Conservation (phyloP, 495 filamentous ascomycete genomes). For the Daldinia caldariorum region DNA sequence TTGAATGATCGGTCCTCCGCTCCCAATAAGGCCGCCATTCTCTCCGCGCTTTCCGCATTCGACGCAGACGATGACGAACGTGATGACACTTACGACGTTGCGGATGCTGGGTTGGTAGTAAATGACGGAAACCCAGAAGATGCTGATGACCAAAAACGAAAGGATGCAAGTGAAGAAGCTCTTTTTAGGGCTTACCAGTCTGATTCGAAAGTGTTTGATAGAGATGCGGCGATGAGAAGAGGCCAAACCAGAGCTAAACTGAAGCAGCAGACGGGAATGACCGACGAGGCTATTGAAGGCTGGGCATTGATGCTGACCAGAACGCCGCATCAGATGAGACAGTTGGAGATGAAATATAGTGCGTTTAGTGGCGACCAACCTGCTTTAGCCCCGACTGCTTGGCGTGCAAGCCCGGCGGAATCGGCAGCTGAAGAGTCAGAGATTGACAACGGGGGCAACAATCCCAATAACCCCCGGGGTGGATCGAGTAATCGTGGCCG, state of each 20-base stretch:
- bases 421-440: conserved; percentile 59
- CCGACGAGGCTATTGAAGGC: conserved; percentile 93
- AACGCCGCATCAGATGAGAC: conserved; percentile 70
- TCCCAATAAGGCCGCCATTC: conserved; percentile 84
- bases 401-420: conserved; percentile 57
- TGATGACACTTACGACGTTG: conserved; percentile 95
- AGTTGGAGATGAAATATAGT: conserved; percentile 73
- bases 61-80: conserved; percentile 96
- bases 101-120: conserved; percentile 88
- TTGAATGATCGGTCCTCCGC: conserved; percentile 62
- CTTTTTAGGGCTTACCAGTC: conserved; percentile 76
- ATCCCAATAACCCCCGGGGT: conserved; percentile 38
- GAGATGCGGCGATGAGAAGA: conserved; percentile 74
- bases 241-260: conserved; percentile 68
- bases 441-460: conserved; percentile 43
- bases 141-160: conserved; percentile 51
- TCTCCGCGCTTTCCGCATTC: conserved; percentile 89
- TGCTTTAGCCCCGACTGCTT: conserved; percentile 70
- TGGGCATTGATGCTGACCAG: conserved; percentile 87
- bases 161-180: conserved; percentile 59
- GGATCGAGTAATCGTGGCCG: conserved; percentile 57
- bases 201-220: conserved; percentile 69
- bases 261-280: conserved; percentile 83
- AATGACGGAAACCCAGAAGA: conserved; percentile 59
- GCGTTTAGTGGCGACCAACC: conserved; percentile 68